Evolutionary conservation across 129 eudicot genomes (phyloP), one percentile per base, ranked within the genome.

Genomic region (Heracleum sosnowskyi): DNA sequence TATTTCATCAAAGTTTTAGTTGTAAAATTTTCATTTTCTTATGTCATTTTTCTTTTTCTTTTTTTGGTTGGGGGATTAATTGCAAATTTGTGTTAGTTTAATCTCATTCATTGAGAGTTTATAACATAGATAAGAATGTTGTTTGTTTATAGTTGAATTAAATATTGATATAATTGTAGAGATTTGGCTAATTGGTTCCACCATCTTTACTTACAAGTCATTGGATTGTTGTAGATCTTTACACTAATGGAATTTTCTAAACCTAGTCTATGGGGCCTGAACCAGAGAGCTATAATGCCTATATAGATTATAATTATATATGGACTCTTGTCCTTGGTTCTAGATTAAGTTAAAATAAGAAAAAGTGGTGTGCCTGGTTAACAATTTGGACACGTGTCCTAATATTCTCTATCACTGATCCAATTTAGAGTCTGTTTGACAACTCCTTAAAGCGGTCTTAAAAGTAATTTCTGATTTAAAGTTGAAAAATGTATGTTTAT

Each of bases 261-360:
- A 78, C 83, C 80, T 85, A 79, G 93, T 69, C 82, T 77, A 87
- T 81, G 93, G 96, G 97, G 96, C 83, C 80, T 87, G 93, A 90
- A 93, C 84, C 89, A 79, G 22, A 28, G 39, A 66, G 24, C 72
- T 66, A 31, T 31, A 66, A 31, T 31, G 37, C 24, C 60, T 73
- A 44, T 1, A n/a, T 44, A 73, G 18, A 42, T 12, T 29, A 12
- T 66, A 60, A 73, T 74, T 44, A 45, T 44, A 28, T 2, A 74
- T 42, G 49, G 77, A 74, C 77, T 41, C 51, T 74, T 74, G 77
- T 44, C 39, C 77, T 74, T 72, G 31, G 60, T 74, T 41, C 37
- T 44, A 42, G 57, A 42, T 74, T 74, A 74, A 74, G 22, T 85
- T 86, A 85, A 86, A 86, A 78, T 68, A n/a, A 73, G n/a, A n/a